Base-by-base conservation (phyloP, 768 basidiomycete species). In the Xerocomellus amylosporus region DNA sequence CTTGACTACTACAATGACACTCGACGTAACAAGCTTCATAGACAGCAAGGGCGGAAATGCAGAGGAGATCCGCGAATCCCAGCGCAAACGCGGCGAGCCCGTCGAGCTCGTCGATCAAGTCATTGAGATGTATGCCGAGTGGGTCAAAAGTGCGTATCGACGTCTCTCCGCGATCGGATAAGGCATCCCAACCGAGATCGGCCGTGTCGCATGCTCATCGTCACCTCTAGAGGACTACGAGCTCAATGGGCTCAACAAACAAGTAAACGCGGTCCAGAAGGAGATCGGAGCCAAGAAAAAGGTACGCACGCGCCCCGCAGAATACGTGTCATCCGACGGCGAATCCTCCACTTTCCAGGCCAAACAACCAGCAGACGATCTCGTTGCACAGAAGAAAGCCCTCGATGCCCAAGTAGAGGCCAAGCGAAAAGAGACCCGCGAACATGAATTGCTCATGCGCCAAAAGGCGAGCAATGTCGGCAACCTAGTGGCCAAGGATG, bases 101-200 rank as follows among this genome's bases (percentile, higher is more conserved):
- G 90, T 91, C 48, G 95, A 94, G 71, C 71, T 97, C 61, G 95
- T 98, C 15, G 94, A 98, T 72, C 93, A 98, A 71, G 83, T 98
- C 54, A 86, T 98, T 55, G 83, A 84, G 65, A 86, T 95, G 85
- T 97, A 98, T 65, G 73, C 81, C 10, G 90, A 93, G 61, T 98
- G 95, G 93, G 92, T 93, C 49, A 90, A 93, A 73, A 85, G 97
- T 97, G 69, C 68, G 91, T 83, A 28, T 33, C 52, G 42, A 40
- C 58, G 51, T 43, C 24, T 26, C 38, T 41, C 38, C 34, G 8
- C 12, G 28, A 20, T 15, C 10, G 20, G 15, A 14, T n/a, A 9
- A 5, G 26, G 4, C 41, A 51, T 46, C 19, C 45, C 0, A 36
- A 19, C 42, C 36, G n/a, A 45, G 22, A 50, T 52, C 41, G 13